Evolutionary conservation across 768 basidiomycete species (phyloP), one percentile per base, ranked within the genome.

Genomic region (Dendrothele bispora): DNA sequence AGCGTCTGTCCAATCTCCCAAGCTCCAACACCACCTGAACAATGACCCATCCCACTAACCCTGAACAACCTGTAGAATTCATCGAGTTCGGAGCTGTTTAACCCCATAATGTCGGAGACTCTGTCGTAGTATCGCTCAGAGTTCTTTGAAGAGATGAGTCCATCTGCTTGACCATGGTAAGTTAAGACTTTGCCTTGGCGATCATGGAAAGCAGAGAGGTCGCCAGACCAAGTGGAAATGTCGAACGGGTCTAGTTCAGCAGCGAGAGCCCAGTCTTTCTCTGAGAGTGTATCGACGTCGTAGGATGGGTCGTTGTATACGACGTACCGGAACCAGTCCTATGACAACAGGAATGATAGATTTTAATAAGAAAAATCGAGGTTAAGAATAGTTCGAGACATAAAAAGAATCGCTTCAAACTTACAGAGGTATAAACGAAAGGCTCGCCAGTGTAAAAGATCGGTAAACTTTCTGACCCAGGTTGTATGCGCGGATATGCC

Each of bases 61-160:
- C 54, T 38, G 51, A 60, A 60, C 34, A 60, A 52, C 11, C 59
- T 50, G 41, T 58, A 60, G 38, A 56, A 60, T 11, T 52, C 49
- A 52, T 60, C 57, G n/a, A 58, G 35, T 6, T 51, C 51, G 15
- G 43, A 28, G 17, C 27, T 42, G 3, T 46, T 46, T 14, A 45
- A 32, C 24, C 42, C 52, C 48, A 58, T 56, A 11, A 52, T 49
- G 28, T 50, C 30, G 14, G 57, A 47, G 24, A 60, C 49, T 21
- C 54, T 51, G 38, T 49, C 39, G 36, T 58, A 55, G 17, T 49
- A 48, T 39, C 50, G 37, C 26, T 54, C 47, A 12, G 52, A 55
- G 39, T 52, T 56, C 15, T 45, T 46, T 11, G 59, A 49, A 2
- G 57, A 43, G 25, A 61, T 55, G 26, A 54, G 26, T 38, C 56